Evolutionary conservation across 768 basidiomycete species (phyloP), one percentile per base, ranked within the genome.

Genomic region (Hericium erinaceus): DNA sequence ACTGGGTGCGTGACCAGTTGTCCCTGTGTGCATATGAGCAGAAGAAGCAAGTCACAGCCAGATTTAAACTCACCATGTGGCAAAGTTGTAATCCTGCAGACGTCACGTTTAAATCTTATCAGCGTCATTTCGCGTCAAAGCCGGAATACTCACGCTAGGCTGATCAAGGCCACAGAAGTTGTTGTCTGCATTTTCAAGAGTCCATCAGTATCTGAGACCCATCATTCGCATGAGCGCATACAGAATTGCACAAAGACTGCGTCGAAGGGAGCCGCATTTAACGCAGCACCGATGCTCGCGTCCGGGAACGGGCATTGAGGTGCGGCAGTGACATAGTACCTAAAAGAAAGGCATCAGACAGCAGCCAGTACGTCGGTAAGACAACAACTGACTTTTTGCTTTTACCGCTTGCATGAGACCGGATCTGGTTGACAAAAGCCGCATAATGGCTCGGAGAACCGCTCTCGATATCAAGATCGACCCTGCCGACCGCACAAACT

Each of bases 391-490:
- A 84, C 81, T 74, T 73, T 68, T 85, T 87, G 65, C 73, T 76
- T 8, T 78, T 75, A 38, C 76, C 74, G 53, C 68, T 72, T 22
- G 79, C 69, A 39, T 82, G 74, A 2, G 80, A 76, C 8, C 80
- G 77, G 49, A 86, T 77, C 57, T 74, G 67, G 59, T 76, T 82
- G 37, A 86, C 77, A 60, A 72, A 70, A 9, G 65, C 58, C 11
- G 61, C 50, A 56, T 63, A 70, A 58, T 68, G 51, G n/a, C 52
- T 46, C 9, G 69, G 65, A 4, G 65, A 66, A 16, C 87, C 87
- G 16, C 82, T 79, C 69, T 89, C 87, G 60, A 90, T 85, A 66
- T 89, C 87, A 33, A 90, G 74, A 67, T 90, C 87, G 60, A 88
- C 61, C 20, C 72, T 72, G 44, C 44, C 33, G 44, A 46, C 39